Evolutionary conservation across 2,329 filamentous ascomycete genomes (phyloP).

Genomic region (Ascochyta rabiei): DNA sequence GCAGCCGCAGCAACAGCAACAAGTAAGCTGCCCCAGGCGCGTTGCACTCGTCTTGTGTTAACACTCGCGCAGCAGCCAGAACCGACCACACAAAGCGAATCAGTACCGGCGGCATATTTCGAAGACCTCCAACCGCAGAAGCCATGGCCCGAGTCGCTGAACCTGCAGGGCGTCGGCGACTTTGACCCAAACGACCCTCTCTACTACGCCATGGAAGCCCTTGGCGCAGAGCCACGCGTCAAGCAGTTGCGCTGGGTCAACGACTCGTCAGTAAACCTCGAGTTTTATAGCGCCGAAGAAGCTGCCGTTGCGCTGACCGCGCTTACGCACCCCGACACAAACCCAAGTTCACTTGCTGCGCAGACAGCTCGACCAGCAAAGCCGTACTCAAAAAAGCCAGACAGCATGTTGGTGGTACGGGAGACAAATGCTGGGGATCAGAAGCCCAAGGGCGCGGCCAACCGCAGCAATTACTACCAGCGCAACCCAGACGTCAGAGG

Average conservation of each 20-base stretch:
- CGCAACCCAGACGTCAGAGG: constrained; percentile 84
- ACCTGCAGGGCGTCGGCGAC: constrained; percentile 81
- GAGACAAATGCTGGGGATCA: constrained; percentile 76
- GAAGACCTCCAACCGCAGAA: constrained; percentile 39
- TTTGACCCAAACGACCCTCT: constrained; percentile 82
- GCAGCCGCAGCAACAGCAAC: constrained; percentile 33
- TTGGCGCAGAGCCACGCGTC: constrained; percentile 60
- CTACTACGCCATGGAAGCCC: constrained; percentile 74
- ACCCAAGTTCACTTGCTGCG: constrained; percentile 55
- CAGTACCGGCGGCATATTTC: constrained; percentile 43
- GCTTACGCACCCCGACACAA: constrained; percentile 58
- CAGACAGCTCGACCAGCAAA: constrained; percentile 68
- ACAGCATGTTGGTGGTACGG: constrained; percentile 73
- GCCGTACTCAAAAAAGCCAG: constrained; percentile 72
- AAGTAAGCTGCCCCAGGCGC: constrained; percentile 19
- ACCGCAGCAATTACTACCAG: constrained; percentile 88
- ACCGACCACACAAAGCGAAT: constrained; percentile 17
- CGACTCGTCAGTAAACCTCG: constrained; percentile 84
- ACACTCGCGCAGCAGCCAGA: constrained; percentile 7
- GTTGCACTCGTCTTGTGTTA: constrained; percentile 4
- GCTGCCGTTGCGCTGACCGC: constrained; percentile 61
- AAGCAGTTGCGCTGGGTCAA: constrained; percentile 86
- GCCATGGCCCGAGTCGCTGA: constrained; percentile 68
- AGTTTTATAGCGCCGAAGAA: constrained; percentile 67
- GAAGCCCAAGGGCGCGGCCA: constrained; percentile 78